Evolutionary conservation across 805 yeast genomes (phyloP).

Genomic region (Candida saitoana): DNA sequence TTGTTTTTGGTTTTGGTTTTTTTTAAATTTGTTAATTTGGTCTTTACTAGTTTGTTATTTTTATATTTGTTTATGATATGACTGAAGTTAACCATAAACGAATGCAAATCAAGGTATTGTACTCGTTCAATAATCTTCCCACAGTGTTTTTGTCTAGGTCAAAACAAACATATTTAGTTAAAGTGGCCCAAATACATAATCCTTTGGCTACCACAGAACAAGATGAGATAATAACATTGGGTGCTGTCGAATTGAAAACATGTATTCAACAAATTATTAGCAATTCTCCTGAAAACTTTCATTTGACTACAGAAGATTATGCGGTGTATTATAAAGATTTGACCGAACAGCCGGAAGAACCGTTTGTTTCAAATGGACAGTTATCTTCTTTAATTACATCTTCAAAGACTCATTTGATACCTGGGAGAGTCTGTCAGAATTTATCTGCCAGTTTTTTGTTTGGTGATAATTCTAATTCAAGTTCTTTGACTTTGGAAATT

Average conservation of each 20-base stretch:
- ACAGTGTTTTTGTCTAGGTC: conserved; percentile 43
- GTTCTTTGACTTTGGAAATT: conserved; percentile 54
- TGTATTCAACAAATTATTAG: conserved; percentile 36
- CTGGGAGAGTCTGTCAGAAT: conserved; percentile 59
- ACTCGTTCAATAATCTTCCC: conserved; percentile 40
- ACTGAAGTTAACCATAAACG: conserved; percentile 18
- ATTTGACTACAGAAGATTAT: conserved; percentile 35
- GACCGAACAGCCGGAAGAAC: conserved; percentile 47
- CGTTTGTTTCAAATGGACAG: conserved; percentile 42
- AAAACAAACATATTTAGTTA: conserved; percentile 28
- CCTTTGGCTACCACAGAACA: conserved; percentile 22
- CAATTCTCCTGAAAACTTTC: conserved; percentile 42
- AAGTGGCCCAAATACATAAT: conserved; percentile 28
- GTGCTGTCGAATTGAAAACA: conserved; percentile 38
- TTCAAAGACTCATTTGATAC: conserved; percentile 26
- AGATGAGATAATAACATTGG: conserved; percentile 31
- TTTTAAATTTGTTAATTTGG: not conserved
- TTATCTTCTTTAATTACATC: conserved; percentile 27
- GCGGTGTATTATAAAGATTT: conserved; percentile 45
- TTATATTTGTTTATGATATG: not conserved
- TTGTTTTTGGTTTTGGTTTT: no score
- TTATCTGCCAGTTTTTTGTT: conserved; percentile 43
- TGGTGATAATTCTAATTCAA: conserved; percentile 31
- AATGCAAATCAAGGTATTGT: conserved; percentile 44
- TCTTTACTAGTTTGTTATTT: not conserved